phyloP scores from a whole-genome alignment of 768 basidiomycete genomes.

The Epithele typhae region DNA sequence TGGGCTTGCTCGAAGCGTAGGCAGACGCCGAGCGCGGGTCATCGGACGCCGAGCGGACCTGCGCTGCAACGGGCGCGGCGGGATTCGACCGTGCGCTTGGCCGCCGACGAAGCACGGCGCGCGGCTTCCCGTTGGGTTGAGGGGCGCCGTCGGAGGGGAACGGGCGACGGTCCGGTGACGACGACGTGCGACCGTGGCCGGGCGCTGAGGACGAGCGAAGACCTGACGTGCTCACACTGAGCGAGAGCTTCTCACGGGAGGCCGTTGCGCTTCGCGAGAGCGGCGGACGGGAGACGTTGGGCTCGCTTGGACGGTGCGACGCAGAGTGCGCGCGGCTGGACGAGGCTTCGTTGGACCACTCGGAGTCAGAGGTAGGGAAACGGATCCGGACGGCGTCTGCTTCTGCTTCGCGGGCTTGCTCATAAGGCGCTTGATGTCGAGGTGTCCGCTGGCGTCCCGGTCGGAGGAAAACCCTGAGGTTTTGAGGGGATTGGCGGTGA shows the following conservation, averaged over 20 bases:
- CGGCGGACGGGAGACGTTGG: background rate
- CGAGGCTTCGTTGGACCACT: constrained; percentile 10
- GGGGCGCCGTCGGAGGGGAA: background rate
- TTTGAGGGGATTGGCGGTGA: constrained; percentile 15
- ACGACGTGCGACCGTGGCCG: background rate
- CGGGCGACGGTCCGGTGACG: constrained; percentile 10
- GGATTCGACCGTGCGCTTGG: constrained; percentile 20
- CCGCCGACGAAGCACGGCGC: constrained; percentile 18
- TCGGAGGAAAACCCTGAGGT: constrained; percentile 19
- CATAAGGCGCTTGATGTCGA: constrained; percentile 27
- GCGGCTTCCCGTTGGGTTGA: background rate
- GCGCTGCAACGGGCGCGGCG: constrained; percentile 6
- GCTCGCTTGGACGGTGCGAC: background rate
- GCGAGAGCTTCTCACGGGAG: constrained; percentile 5
- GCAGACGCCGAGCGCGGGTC: background rate
- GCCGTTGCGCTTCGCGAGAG: constrained; percentile 1
- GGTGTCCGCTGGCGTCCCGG: constrained; percentile 20
- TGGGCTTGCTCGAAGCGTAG: background rate
- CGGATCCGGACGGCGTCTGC: constrained; percentile 19
- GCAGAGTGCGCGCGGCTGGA: constrained; percentile 2
- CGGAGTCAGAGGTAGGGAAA: constrained; percentile 20
- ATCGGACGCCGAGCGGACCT: background rate
- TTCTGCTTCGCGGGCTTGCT: constrained; percentile 25
- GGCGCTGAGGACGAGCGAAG: background rate
- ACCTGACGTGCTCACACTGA: constrained; percentile 6